Base-by-base conservation (phyloP, 2,329 filamentous ascomycete species). In the Magnaporthiopsis incrustans region DNA sequence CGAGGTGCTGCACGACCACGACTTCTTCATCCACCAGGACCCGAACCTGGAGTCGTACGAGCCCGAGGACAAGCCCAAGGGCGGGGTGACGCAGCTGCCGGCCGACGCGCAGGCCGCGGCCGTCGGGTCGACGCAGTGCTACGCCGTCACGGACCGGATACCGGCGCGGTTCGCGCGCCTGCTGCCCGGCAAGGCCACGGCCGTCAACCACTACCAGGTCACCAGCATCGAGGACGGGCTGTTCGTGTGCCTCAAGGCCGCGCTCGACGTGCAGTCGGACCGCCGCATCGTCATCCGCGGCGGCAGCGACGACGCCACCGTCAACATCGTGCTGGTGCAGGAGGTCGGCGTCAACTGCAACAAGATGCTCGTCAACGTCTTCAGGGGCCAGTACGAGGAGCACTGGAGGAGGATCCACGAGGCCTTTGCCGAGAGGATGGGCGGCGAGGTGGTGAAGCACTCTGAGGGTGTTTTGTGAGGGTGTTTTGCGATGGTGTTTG, bases 131-230 rank as follows among this genome's bases (percentile, higher is more conserved):
- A 62, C 61, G 50, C 27, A 57, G 61, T 62, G 61, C 53, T 62
- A 62, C 61, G 61, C 38, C n/a, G 61, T 62, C 14, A 62, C 61
- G 25, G 61, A 62, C 61, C 53, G 30, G 18, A 57, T 62, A 18
- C 61, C 61, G 27, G 61, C 38, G 11, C 26, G n/a, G 27, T 35
- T 62, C 50, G 61, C 61, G 25, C 53, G 30, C 26, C 61, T 62
- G 50, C 50, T 62, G 10, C 61, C 61, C 5, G 61, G 61, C 7
- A 62, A 57, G 61, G 57, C 61, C 18, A 57, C 27, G 12, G 44
- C 61, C 22, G 50, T 62, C 44, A 62, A 62, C 61, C 44, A 58
- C 61, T 62, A 62, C 61, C 61, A 62, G 53, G 22, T 62, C 61
- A 57, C 61, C 4, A 57, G 25, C 61, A 50, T 57, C 11, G 56